Evolutionary conservation across 257 asterid genomes (phyloP).

Genomic region (Misopates orontium): DNA sequence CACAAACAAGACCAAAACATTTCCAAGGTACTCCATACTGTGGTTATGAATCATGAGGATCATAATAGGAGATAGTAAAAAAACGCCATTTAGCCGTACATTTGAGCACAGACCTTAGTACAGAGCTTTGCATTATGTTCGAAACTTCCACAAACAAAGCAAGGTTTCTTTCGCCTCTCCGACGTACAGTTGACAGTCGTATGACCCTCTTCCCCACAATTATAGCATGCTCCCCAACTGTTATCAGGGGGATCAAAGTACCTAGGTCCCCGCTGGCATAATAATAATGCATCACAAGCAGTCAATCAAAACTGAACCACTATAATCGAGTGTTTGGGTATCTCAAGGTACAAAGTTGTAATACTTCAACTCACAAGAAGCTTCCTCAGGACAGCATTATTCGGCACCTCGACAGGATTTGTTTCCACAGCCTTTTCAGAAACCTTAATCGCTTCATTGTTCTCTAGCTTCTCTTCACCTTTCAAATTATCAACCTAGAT

Average conservation of each 20-base stretch:
- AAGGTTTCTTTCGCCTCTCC: constrained; percentile 85
- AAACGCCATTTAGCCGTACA: background rate
- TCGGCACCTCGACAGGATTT: constrained; percentile 44
- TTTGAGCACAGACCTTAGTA: constrained; percentile 55
- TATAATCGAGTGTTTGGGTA: constrained; percentile 27
- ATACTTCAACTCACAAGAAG: constrained; percentile 91
- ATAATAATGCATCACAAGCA: constrained; percentile 39
- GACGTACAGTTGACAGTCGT: constrained; percentile 68
- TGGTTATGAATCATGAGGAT: background rate
- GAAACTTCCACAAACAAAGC: constrained; percentile 91
- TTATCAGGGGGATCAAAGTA: constrained; percentile 94
- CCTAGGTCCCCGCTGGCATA: constrained; percentile 94
- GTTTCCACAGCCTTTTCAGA: constrained; percentile 41
- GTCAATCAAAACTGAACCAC: constrained; percentile 28
- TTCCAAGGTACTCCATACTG: background rate
- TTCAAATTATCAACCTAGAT: constrained; percentile 50
- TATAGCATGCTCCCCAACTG: constrained; percentile 92
- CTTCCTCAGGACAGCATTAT: constrained; percentile 70
- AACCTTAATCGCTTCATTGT: constrained; percentile 37
- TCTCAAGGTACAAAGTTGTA: constrained; percentile 33
- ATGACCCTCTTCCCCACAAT: constrained; percentile 99
- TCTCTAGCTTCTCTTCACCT: constrained; percentile 43
- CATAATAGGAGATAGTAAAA: background rate
- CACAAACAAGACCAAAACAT: constrained; percentile 10
- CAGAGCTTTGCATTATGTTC: constrained; percentile 85